Base-by-base conservation (phyloP, 2,329 filamentous ascomycete genomes). In the Botrytis medusae region DNA sequence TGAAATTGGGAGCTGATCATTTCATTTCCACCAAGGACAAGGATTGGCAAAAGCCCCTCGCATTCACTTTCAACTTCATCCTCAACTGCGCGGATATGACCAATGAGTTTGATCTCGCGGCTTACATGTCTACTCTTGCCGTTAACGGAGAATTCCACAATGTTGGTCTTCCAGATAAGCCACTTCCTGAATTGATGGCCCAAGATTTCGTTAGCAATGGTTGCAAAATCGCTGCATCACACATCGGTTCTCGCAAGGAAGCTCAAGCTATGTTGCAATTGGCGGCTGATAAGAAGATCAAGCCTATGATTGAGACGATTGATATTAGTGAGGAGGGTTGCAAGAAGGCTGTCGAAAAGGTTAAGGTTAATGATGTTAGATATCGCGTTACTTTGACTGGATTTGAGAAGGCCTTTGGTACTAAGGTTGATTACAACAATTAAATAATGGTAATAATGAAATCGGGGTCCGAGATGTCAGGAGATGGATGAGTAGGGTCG, bases 341-440 rank as follows among this genome's bases (percentile, higher is more conserved):
- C 78, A 89, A 89, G 81, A 86, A 93, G 83, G 92, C 89, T 0
- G 87, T 93, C 29, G 86, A 90, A 81, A 86, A 90, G 76, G 88
- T 95, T 69, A 89, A 91, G 79, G 89, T 88, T 76, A 92, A 92
- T 77, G 88, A 93, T 80, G 90, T 94, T 22, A 86, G 87, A 48
- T 95, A 93, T 81, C 86, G 93, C 59, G 91, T 93, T 78, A 93
- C 91, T 0, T 81, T 95, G 78, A 89, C 88, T 20, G 88, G 88
- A 16, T 93, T 87, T 77, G 89, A 93, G 77, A 89, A 91, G 84
- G 88, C 84, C 0, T 93, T 93, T 79, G 87, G 63, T 29, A 78
- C 72, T 0, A 75, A 73, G 67, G 75, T 20, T 14, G 65, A 70
- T 37, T 73, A 73, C 37, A 18, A 70, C 59, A 57, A 42, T 22